These are phyloP conservation scores for Epichloe sylvatica DNA, from an alignment of 2,329 filamentous ascomycete species.

Conservation along the genomic window DNA sequence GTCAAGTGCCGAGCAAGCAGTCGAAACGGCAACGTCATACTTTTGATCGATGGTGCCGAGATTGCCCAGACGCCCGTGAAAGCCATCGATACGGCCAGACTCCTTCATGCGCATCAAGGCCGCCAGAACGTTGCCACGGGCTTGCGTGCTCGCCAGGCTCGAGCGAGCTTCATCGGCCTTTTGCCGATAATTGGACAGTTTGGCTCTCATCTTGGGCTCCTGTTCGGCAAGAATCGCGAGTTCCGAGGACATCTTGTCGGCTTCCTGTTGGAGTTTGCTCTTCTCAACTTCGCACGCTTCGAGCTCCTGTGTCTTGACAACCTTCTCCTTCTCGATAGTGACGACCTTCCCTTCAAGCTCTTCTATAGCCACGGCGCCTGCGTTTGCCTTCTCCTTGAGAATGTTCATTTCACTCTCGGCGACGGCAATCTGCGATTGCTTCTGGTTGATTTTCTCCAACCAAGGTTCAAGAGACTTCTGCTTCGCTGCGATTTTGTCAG, in stretches of 20 bases:
- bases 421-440: constrained; percentile 84
- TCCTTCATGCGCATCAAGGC: constrained; percentile 91
- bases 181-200: constrained; percentile 78
- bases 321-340: constrained; percentile 55
- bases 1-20: constrained; percentile 78
- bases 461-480: constrained; percentile 93
- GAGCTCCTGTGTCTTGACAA: constrained; percentile 58
- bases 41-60: constrained; percentile 84
- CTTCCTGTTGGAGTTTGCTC: constrained; percentile 58
- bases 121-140: constrained; percentile 80
- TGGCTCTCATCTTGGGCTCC: constrained; percentile 69
- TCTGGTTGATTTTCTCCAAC: constrained; percentile 94
- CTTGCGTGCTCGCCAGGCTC: constrained; percentile 78
- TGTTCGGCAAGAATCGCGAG: constrained; percentile 57
- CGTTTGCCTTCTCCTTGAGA: constrained; percentile 74
- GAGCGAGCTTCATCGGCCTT: constrained; percentile 93
- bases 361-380: constrained; percentile 69
- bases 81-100: constrained; percentile 91
- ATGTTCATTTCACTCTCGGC: constrained; percentile 92
- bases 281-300: constrained; percentile 63
- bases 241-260: constrained; percentile 55
- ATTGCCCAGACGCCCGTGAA: constrained; percentile 89
- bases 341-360: constrained; percentile 71
- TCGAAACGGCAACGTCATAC: constrained; percentile 97
- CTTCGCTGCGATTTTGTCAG: constrained; percentile 80